phyloP scores from a whole-genome alignment of 495 filamentous ascomycete genomes.

The Trichodelitschia bisporula region DNA sequence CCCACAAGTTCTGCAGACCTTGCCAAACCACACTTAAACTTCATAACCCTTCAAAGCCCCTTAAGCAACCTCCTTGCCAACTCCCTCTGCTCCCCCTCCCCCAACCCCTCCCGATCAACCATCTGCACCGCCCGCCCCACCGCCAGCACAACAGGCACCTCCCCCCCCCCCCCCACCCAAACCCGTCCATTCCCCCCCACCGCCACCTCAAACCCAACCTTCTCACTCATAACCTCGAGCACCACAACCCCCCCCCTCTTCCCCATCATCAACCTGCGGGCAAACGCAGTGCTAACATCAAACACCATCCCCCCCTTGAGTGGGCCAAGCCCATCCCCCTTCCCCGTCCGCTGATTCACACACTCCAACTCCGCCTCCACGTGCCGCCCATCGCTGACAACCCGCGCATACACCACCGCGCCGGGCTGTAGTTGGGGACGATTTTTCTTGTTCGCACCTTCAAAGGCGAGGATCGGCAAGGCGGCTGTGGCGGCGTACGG shows the following conservation, averaged over 20 bases:
- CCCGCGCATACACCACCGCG: slow-evolving; percentile 64
- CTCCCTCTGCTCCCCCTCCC: slow-evolving; percentile 52
- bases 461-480: slow-evolving; percentile 73
- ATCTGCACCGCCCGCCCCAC: slow-evolving; percentile 61
- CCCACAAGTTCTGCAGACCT: too few relatives aligned
- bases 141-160: slow-evolving; percentile 41
- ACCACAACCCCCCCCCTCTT: slow-evolving; percentile 38
- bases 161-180: slow-evolving; percentile 55
- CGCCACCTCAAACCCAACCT: slow-evolving; percentile 71
- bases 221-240: slow-evolving; percentile 61
- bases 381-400: slow-evolving; percentile 47
- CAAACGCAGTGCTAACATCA: slow-evolving; percentile 53
- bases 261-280: slow-evolving; percentile 45
- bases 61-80: slow-evolving; percentile 44
- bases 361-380: slow-evolving; percentile 82
- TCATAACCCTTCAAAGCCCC: too few relatives aligned
- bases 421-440: slow-evolving; percentile 50
- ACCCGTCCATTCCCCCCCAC: slow-evolving; percentile 85
- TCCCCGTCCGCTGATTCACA: slow-evolving; percentile 51
- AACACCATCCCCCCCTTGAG: slow-evolving; percentile 75
- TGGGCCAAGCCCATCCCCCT: slow-evolving; percentile 69
- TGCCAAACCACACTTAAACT: too few relatives aligned
- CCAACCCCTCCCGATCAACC: slow-evolving; percentile 44
- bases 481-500: slow-evolving; percentile 49
- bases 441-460: slow-evolving; percentile 77